Conservation (phyloP, 78 protist species). For the Mantamonas sphyraenae region DNA sequence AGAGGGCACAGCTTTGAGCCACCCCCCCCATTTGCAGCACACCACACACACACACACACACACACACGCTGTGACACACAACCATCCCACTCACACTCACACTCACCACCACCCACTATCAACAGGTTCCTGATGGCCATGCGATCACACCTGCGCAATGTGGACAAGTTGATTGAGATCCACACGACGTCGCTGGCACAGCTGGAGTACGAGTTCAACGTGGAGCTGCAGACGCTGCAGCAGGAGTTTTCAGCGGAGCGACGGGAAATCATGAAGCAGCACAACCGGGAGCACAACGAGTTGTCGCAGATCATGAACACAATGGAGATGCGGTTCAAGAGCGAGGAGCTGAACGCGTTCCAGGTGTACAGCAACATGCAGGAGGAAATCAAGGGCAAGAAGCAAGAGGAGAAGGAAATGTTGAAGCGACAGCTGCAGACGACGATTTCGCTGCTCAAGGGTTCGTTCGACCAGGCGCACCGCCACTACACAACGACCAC, state of each 20-base stretch:
- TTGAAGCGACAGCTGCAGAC: slow-evolving; percentile 35
- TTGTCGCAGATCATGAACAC: slow-evolving; percentile 22
- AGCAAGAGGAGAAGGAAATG: slow-evolving; percentile 41
- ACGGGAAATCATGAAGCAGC: background rate
- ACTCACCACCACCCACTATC: too few species aligned
- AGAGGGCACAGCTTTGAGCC: too few species aligned
- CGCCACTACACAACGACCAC: slow-evolving; percentile 29
- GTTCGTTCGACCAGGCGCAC: slow-evolving; percentile 25
- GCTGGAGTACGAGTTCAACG: slow-evolving; percentile 36
- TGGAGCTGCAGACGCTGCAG: slow-evolving; percentile 13
- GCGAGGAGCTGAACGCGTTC: slow-evolving; percentile 11
- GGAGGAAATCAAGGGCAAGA: slow-evolving; percentile 40
- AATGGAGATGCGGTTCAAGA: slow-evolving; percentile 29
- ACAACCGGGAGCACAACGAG: background rate
- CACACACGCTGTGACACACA: too few species aligned
- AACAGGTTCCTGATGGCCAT: slow-evolving; percentile 42
- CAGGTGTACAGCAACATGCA: slow-evolving; percentile 16
- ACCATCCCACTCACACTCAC: too few species aligned
- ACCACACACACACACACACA: too few species aligned
- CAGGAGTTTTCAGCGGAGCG: slow-evolving; percentile 31
- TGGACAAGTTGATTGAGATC: slow-evolving; percentile 46
- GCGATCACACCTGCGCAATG: slow-evolving; percentile 41
- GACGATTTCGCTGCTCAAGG: slow-evolving; percentile 17
- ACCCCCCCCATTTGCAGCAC: too few species aligned
- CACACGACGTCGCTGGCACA: slow-evolving; percentile 9